Evolutionary conservation across 1,139 yeast species (phyloP).

Genomic region (Yamadazyma membranifaciens): DNA sequence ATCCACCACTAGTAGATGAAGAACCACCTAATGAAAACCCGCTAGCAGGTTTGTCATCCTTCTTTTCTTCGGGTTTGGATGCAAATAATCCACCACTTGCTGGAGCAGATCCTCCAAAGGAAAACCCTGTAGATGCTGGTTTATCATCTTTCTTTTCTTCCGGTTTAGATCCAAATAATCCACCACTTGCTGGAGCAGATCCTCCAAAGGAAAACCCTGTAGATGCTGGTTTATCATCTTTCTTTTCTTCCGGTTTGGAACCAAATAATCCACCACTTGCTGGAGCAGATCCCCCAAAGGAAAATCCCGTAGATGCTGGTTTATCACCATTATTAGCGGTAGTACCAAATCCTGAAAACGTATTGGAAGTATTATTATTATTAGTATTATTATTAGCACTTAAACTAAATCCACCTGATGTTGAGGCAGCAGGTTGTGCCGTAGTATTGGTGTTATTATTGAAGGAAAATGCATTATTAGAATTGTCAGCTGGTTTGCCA

Average conservation of each 20-base stretch:
- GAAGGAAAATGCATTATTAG: slow-evolving; percentile 2
- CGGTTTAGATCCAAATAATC: slow-evolving; percentile 17
- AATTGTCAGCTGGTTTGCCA: slow-evolving; percentile 1
- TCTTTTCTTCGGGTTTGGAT: slow-evolving; percentile 18
- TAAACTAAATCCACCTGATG: slow-evolving; percentile 15
- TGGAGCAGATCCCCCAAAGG: slow-evolving; percentile 4
- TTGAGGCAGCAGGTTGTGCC: no score
- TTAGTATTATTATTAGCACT: slow-evolving; percentile 9
- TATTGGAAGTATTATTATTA: neutral
- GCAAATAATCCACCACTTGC: slow-evolving; percentile 15
- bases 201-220: slow-evolving; percentile 8
- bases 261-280: slow-evolving; percentile 23
- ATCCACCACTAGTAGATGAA: slow-evolving; percentile 19
- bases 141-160: slow-evolving; percentile 20
- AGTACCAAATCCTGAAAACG: slow-evolving; percentile 2
- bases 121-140: slow-evolving; percentile 16
- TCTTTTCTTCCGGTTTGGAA: slow-evolving; percentile 18
- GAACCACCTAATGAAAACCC: slow-evolving; percentile 21
- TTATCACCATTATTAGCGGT: slow-evolving; percentile 2
- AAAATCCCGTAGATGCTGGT: slow-evolving; percentile 5
- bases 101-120: slow-evolving; percentile 10
- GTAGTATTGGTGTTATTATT: neutral
- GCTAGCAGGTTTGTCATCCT: slow-evolving; percentile 15
- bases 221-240: slow-evolving; percentile 4
- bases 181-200: slow-evolving; percentile 16